phyloP scores from a whole-genome alignment of 1,284 basidiomycete species.

The Pseudozyma hubeiensis region DNA sequence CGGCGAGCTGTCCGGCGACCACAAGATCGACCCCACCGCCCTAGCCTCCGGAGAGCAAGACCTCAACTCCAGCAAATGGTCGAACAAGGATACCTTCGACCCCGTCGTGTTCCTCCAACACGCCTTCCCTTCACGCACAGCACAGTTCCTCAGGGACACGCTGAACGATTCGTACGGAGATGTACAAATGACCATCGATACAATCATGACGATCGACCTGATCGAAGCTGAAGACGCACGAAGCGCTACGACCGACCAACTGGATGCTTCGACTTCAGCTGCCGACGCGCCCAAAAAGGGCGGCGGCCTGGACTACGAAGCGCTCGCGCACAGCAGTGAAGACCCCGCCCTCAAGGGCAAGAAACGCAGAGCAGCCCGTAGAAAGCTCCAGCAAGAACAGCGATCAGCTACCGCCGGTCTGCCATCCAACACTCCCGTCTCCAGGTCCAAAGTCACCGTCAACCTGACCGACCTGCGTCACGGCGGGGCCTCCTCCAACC shows the following conservation, averaged over 20 bases:
- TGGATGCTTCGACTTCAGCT: background rate
- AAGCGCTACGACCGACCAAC: slow-evolving; percentile 13
- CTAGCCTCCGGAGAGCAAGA: slow-evolving; percentile 2
- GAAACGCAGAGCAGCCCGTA: slow-evolving; percentile 44
- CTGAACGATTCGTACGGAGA: slow-evolving; percentile 45
- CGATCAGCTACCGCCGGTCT: slow-evolving; percentile 8
- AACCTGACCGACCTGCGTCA: slow-evolving; percentile 61
- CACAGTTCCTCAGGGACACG: slow-evolving; percentile 47
- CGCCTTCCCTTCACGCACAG: slow-evolving; percentile 51
- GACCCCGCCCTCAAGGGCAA: slow-evolving; percentile 38
- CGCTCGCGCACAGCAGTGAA: slow-evolving; percentile 31
- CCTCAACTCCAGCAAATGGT: slow-evolving; percentile 3
- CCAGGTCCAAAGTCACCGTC: slow-evolving; percentile 33
- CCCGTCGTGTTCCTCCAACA: slow-evolving; percentile 50
- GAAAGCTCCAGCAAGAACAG: slow-evolving; percentile 38
- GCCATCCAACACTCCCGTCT: background rate
- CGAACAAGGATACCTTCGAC: slow-evolving; percentile 23
- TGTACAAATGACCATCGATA: slow-evolving; percentile 55
- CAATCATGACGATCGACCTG: slow-evolving; percentile 55
- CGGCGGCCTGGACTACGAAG: slow-evolving; percentile 52
- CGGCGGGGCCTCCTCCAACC: slow-evolving; percentile 28
- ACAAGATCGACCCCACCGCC: slow-evolving; percentile 15
- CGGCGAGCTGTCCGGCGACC: slow-evolving; percentile 20
- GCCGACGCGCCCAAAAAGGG: slow-evolving; percentile 4
- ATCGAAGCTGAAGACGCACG: slow-evolving; percentile 51